phyloP scores from a whole-genome alignment of 164 flowering plant species.

The Macadamia tetraphylla region DNA sequence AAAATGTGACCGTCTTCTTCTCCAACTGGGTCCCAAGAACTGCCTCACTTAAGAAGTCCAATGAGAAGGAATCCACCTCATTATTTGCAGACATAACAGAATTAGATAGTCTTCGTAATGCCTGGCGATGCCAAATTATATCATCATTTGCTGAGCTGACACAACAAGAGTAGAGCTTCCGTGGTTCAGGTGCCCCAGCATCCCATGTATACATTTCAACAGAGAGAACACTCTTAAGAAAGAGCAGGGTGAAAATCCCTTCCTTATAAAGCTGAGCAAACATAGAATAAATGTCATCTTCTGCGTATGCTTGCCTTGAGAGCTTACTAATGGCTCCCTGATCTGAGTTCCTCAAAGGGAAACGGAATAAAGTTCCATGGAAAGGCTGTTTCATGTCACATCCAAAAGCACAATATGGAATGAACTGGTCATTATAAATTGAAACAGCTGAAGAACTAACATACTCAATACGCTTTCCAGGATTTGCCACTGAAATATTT shows the following conservation, averaged over 20 bases:
- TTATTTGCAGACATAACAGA: constrained; percentile 18
- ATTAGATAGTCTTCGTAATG: constrained; percentile 57
- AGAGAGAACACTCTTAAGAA: constrained; percentile 66
- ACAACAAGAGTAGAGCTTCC: constrained; percentile 69
- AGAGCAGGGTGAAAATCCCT: constrained; percentile 71
- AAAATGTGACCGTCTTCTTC: constrained; percentile 50
- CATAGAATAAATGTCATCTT: constrained; percentile 72
- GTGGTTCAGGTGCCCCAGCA: constrained; percentile 48
- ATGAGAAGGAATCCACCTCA: constrained; percentile 54
- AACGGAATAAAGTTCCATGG: constrained; percentile 87
- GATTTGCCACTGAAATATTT: constrained; percentile 76
- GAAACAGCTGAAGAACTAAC: constrained; percentile 79
- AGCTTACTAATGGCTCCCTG: constrained; percentile 82
- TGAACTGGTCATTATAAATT: constrained; percentile 69
- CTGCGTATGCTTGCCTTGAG: constrained; percentile 78
- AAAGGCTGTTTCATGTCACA: constrained; percentile 82
- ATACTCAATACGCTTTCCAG: constrained; percentile 90
- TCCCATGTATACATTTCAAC: constrained; percentile 86
- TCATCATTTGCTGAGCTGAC: constrained; percentile 45
- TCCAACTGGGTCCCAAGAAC: constrained; percentile 25
- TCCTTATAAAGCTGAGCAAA: constrained; percentile 78
- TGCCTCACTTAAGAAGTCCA: constrained; percentile 66
- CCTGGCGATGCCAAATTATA: constrained; percentile 67
- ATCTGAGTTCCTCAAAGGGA: constrained; percentile 84
- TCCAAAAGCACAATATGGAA: constrained; percentile 87